A percentile compares a stretch with the other conserved stretches of the same genome.
Conservation (phyloP, 352 stramenopile genomes). For the Peronospora destructor region DNA sequence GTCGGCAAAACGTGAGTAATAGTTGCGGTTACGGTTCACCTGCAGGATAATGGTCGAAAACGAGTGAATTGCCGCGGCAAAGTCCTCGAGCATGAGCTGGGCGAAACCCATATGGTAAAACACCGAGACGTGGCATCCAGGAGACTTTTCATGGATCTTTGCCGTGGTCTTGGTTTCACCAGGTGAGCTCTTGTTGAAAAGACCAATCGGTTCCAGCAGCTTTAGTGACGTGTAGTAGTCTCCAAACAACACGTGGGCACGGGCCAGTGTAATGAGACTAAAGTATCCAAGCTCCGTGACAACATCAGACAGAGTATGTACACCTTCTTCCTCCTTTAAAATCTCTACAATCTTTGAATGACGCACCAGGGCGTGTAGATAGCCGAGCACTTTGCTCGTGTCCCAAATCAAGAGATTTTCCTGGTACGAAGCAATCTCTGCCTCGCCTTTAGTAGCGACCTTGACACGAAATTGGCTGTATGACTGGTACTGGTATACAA, state of each 20-base stretch:
- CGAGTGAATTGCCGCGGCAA: constrained; percentile 88
- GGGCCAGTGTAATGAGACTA: constrained; percentile 89
- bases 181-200: constrained; percentile 75
- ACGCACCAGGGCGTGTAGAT: constrained; percentile 91
- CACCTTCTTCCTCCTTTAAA: constrained; percentile 49
- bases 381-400: constrained; percentile 92
- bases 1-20: constrained; percentile 87
- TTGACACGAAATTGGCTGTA: constrained; percentile 95
- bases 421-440: constrained; percentile 48
- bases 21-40: constrained; percentile 85
- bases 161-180: constrained; percentile 47
- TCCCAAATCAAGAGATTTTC: constrained; percentile 91
- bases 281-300: constrained; percentile 94
- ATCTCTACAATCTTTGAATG: constrained; percentile 89
- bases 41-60: constrained; percentile 88
- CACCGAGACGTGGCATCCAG: constrained; percentile 90
- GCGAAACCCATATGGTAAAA: constrained; percentile 97
- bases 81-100: constrained; percentile 96
- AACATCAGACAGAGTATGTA: constrained; percentile 47
- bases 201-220: constrained; percentile 87
- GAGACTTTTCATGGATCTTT: constrained; percentile 87
- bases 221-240: constrained; percentile 94
- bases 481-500: constrained; percentile 99
- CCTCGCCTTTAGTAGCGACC: constrained; percentile 55
- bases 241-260: constrained; percentile 93